phyloP scores from a whole-genome alignment of 2,329 filamentous ascomycete genomes.

The Pyricularia sp. region DNA sequence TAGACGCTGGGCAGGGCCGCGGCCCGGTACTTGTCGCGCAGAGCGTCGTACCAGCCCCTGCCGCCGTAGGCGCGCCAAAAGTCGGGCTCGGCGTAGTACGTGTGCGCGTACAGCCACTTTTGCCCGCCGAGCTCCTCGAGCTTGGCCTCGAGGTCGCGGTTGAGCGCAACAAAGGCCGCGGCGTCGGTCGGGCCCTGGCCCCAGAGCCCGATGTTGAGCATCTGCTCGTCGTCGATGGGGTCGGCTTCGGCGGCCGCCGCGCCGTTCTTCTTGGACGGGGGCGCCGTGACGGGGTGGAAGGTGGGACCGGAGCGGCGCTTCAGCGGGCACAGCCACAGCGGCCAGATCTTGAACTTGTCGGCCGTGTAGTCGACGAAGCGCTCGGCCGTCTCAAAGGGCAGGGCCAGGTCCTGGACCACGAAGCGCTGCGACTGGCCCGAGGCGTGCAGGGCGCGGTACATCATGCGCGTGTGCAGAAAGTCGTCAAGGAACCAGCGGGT shows the following conservation, averaged over 20 bases:
- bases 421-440: constrained; percentile 55
- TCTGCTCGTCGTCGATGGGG: constrained; percentile 20
- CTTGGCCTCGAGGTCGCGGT: constrained; percentile 62
- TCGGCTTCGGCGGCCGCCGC: constrained; percentile 5
- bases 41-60: constrained; percentile 47
- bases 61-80: constrained; percentile 59
- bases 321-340: constrained; percentile 50
- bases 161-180: constrained; percentile 55
- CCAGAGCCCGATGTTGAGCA: constrained; percentile 68
- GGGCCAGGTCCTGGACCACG: constrained; percentile 58
- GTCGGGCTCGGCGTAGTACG: constrained; percentile 67
- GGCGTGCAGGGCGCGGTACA: constrained; percentile 63
- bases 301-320: constrained; percentile 37
- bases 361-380: constrained; percentile 47
- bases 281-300: constrained; percentile 44
- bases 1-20: constrained; percentile 55
- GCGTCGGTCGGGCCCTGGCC: constrained; percentile 56
- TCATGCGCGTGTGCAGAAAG: constrained; percentile 64
- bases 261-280: constrained; percentile 11
- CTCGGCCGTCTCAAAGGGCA: constrained; percentile 43
- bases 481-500: constrained; percentile 63
- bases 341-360: constrained; percentile 44
- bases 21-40: constrained; percentile 55
- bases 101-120: constrained; percentile 84
- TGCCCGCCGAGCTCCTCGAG: constrained; percentile 61